Evolutionary conservation across 2,329 filamentous ascomycete genomes (phyloP).

Genomic region (Cladosporium sphaerospermum): DNA sequence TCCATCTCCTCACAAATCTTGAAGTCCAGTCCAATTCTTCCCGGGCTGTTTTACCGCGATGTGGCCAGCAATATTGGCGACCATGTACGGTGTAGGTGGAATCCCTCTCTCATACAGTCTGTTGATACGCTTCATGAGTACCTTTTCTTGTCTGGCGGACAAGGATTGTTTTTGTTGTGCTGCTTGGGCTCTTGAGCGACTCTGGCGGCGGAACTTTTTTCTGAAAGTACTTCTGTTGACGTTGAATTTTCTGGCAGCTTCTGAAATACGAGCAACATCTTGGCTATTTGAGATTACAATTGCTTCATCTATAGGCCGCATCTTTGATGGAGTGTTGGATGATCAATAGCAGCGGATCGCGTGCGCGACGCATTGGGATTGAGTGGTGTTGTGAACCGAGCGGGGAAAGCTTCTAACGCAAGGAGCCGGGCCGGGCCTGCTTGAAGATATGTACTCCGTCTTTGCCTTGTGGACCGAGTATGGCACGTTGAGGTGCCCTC

Average conservation of each 20-base stretch:
- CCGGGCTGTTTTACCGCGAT: conserved; percentile 11
- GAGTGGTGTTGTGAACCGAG: no score
- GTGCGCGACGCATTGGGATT: no score
- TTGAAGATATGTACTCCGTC: no score
- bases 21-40: conserved; percentile 18
- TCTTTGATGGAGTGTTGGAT: neutral
- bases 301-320: conserved; percentile 2
- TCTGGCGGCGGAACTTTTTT: neutral
- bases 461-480: no score
- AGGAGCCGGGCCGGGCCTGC: neutral
- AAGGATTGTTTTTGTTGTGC: neutral
- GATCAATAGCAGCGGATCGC: no score
- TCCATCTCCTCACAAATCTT: conserved; percentile 16
- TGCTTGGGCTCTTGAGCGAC: neutral
- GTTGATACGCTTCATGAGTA: conserved; percentile 20
- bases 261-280: neutral
- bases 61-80: conserved; percentile 15
- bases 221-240: neutral
- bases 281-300: neutral
- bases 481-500: no score
- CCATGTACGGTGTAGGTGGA: conserved; percentile 17
- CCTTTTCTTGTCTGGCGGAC: neutral
- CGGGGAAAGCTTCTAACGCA: no score
- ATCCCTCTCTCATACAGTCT: conserved; percentile 13
- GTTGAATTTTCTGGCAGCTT: neutral